Base-by-base conservation (phyloP, 805 yeast genomes). In the Barnettozyma wickerhamii region DNA sequence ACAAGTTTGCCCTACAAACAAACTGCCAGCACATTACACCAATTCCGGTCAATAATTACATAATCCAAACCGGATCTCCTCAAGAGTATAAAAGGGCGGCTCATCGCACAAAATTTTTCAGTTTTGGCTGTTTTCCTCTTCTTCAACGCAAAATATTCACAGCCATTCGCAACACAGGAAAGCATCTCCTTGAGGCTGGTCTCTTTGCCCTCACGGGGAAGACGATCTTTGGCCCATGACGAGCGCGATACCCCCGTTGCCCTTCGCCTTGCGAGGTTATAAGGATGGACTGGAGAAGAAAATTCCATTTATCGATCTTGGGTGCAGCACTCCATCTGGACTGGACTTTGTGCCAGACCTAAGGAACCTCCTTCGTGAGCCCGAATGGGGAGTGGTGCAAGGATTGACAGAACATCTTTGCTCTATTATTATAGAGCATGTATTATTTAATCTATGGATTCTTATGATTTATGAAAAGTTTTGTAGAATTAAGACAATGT, bases 291-390 rank as follows among this genome's bases (percentile, higher is more conserved):
- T 76, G 84, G 77, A 79, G 83, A 79, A 51, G 45, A 72, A 68
- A 52, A 63, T 28, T 15, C 19, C 13, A 19, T 55, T 62, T 59
- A 74, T 66, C 64, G 75, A 70, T 79, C 85, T 79, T 72, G 85
- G 85, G 85, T 79, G 84, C 84, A 75, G 79, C 76, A 69, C 63
- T 68, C 70, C 81, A 75, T 76, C 67, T 67, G 76, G 62, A 64
- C 63, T 58, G 39, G 55, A 58, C 65, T 64, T 59, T 55, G 59
- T 54, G 15, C 54, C 69, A 65, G 62, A 62, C 63, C 79, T 75
- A 75, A 77, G 80, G 82, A 78, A 59, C 66, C 71, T 68, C 84
- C 84, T 79, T 79, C 82, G 84, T 77, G 84, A 70, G 70, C 79
- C 81, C 81, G 81, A 69, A 76, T 79, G 84, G 73, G 82, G 72